phyloP scores from a whole-genome alignment of 2,329 filamentous ascomycete species.

The Tolypocladium endophyticum region DNA sequence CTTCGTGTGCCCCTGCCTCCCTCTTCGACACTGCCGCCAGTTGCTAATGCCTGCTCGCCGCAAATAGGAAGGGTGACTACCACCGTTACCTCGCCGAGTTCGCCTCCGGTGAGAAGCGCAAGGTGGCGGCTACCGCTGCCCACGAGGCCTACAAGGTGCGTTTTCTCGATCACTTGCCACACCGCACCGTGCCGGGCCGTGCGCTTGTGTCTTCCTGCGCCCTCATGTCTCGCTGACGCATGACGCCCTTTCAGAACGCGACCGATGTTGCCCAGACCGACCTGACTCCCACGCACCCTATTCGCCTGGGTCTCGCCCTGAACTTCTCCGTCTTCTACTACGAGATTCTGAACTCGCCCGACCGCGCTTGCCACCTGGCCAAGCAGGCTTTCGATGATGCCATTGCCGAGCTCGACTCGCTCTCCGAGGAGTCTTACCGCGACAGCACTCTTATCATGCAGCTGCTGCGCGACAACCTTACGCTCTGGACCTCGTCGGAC shows the following conservation, averaged over 20 bases:
- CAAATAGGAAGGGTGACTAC: constrained; percentile 84
- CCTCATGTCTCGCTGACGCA: constrained; percentile 1
- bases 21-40: neutral
- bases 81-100: constrained; percentile 94
- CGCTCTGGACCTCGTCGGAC: constrained; percentile 94
- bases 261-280: constrained; percentile 98
- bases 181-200: constrained; percentile 8
- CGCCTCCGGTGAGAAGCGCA: constrained; percentile 84
- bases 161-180: constrained; percentile 8
- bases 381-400: constrained; percentile 99
- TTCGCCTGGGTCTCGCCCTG: constrained; percentile 91
- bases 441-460: constrained; percentile 99
- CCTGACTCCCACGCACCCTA: constrained; percentile 93
- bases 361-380: constrained; percentile 94
- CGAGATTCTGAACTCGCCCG: constrained; percentile 96
- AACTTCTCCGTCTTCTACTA: constrained; percentile 99
- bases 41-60: constrained; percentile 2
- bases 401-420: constrained; percentile 94
- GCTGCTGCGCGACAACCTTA: constrained; percentile 94
- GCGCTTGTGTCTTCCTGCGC: constrained; percentile 5
- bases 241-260: constrained; percentile 55
- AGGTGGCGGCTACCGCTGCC: constrained; percentile 74
- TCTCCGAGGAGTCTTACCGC: constrained; percentile 96
- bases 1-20: neutral
- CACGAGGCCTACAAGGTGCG: constrained; percentile 96